phyloP scores from a whole-genome alignment of 1,139 yeast genomes.

The Petasospora fabianii region DNA sequence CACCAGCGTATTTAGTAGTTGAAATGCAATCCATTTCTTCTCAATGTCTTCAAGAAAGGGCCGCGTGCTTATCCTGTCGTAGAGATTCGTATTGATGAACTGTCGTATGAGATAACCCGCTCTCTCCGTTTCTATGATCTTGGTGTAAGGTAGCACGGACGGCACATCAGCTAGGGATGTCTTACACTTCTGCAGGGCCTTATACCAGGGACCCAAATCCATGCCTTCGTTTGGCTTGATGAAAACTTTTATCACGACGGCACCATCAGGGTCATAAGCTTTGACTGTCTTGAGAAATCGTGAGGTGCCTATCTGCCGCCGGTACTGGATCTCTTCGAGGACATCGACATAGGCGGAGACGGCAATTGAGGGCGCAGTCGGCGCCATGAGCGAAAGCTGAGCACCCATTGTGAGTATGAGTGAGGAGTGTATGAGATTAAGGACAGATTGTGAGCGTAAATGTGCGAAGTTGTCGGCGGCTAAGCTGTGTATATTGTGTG shows the following conservation, averaged over 20 bases:
- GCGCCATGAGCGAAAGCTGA: conserved; percentile 78
- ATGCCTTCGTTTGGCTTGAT: conserved; percentile 63
- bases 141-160: conserved; percentile 67
- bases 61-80: conserved; percentile 81
- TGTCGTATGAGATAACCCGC: conserved; percentile 91
- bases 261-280: conserved; percentile 67
- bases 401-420: conserved; percentile 74
- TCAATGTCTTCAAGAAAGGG: conserved; percentile 85
- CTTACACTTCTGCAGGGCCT: conserved; percentile 35
- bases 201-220: conserved; percentile 35
- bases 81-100: conserved; percentile 68
- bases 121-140: conserved; percentile 80
- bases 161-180: conserved; percentile 44
- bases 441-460: no score
- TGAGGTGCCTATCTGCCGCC: conserved; percentile 64
- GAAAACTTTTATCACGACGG: conserved; percentile 73
- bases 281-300: conserved; percentile 84
- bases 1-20: conserved; percentile 57
- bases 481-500: no score
- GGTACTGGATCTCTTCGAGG: conserved; percentile 67
- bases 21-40: conserved; percentile 80
- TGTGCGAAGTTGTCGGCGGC: no score
- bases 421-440: no score
- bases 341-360: conserved; percentile 86
- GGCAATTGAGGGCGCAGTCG: conserved; percentile 90